Evolutionary conservation across 192 early-diverging fungal genomes (phyloP), one percentile per base, ranked within the genome.

Genomic region (Backusella morwellensis): DNA sequence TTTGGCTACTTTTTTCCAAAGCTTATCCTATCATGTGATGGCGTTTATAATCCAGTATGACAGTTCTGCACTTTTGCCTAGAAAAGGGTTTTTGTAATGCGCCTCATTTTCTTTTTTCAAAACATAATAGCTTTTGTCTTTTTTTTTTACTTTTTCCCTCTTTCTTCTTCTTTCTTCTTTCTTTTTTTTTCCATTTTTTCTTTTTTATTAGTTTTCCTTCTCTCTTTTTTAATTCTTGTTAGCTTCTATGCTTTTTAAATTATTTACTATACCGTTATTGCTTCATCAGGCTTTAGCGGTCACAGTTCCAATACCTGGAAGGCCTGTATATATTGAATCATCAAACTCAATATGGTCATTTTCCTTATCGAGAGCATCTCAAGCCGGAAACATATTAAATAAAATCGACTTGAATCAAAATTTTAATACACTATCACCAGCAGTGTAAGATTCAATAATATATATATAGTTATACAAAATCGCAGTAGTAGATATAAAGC

Each of bases 281-380:
- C 23, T 63, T 26, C 56, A 63, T 63, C 26, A 63, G 8, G 23
- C 26, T 63, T 29, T 63, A 63, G 56, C 56, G 56, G 26, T 63
- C 26, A 63, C 56, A 63, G 23, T 63, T 63, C 56, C 56, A 29
- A 29, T 63, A 26, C 56, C 56, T 72, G 74, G 74, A 32, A 41
- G 66, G 26, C 50, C 74, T 40, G 74, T 75, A 29, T 75, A 75
- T 41, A 35, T 75, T 4, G 41, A 41, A 29, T 35, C 23, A 32
- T 36, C 41, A 35, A 66, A 75, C 23, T 21, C 74, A 6, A 68
- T 75, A 23, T 75, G 74, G 74, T 40, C 54, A 35, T 66, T 75
- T 68, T 75, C 74, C 6, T 50, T 54, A 35, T 63, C 59, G 26
- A 56, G 74, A 63, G 36, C 35, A 32, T 75, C 74, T 21, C 74